phyloP scores from a whole-genome alignment of 2,329 filamentous ascomycete genomes.

The Tolypocladium album region DNA sequence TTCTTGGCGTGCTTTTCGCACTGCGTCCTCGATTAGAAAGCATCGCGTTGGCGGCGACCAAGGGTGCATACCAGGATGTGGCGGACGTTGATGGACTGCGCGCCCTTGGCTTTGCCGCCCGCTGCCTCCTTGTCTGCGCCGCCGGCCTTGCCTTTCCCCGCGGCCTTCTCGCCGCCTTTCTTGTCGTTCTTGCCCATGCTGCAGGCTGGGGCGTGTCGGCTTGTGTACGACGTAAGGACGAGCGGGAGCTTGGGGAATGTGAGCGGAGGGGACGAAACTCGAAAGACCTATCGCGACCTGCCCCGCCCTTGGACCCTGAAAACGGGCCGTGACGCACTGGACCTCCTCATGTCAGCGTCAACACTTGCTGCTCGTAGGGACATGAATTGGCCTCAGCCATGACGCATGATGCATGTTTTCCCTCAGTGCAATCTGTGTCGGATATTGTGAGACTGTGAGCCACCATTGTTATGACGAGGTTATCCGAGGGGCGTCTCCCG shows the following conservation, averaged over 20 bases:
- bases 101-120: slow-evolving; percentile 37
- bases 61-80: slow-evolving; percentile 48
- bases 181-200: slow-evolving; percentile 30
- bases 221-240: neutral
- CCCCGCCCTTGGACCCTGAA: neutral
- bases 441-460: neutral
- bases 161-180: slow-evolving; percentile 27
- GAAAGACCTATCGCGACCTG: neutral
- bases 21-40: slow-evolving; percentile 16
- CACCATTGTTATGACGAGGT: neutral
- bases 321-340: neutral
- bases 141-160: slow-evolving; percentile 17
- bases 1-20: slow-evolving; percentile 72
- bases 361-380: neutral
- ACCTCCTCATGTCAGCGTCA: neutral
- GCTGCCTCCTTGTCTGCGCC: slow-evolving; percentile 19
- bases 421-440: neutral
- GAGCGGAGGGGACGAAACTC: slow-evolving; percentile 1
- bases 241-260: neutral
- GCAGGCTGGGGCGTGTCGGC: neutral
- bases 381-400: neutral
- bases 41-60: neutral
- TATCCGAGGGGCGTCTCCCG: too few species aligned
- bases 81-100: slow-evolving; percentile 60
- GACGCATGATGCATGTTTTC: neutral